Percentiles rank a stretch among this genome's conserved stretches.
These are phyloP conservation scores for Pythium coloratum DNA, from an alignment of 352 stramenopile genomes.

Conservation along the genomic window DNA sequence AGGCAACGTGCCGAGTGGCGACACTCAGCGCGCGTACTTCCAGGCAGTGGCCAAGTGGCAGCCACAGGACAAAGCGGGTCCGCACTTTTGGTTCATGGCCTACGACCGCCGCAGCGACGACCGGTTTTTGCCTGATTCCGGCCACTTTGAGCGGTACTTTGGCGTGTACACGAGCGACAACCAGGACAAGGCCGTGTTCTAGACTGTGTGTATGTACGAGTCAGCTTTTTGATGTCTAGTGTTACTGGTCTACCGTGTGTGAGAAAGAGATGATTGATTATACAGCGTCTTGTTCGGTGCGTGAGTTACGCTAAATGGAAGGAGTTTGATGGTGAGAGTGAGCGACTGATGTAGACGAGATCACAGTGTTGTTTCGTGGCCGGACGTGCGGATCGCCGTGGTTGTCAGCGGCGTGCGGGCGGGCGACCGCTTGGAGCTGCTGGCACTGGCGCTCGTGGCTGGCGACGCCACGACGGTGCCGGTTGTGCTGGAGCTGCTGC, in stretches of 20 bases:
- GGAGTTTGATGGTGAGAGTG: not conserved
- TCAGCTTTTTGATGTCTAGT: not conserved
- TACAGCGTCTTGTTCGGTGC: not conserved
- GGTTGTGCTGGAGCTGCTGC: not conserved
- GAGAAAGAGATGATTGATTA: not conserved
- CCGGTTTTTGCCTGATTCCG: constrained; percentile 25
- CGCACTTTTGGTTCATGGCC: constrained; percentile 58
- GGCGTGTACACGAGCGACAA: constrained; percentile 53
- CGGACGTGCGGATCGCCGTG: constrained; percentile 19
- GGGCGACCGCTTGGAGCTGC: constrained; percentile 18
- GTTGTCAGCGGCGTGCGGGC: constrained; percentile 17
- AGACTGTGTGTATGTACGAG: not conserved
- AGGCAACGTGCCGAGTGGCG: constrained; percentile 13
- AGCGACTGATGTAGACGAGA: not conserved
- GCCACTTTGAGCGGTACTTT: constrained; percentile 54
- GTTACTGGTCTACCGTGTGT: not conserved
- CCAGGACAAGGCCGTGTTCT: constrained; percentile 36
- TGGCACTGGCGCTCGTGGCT: not conserved
- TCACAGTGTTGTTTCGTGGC: constrained; percentile 29
- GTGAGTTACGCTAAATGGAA: not conserved
- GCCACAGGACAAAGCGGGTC: constrained; percentile 10
- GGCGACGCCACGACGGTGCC: constrained; percentile 1
- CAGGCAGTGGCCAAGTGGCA: constrained; percentile 31
- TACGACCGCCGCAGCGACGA: constrained; percentile 60
- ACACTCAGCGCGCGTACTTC: constrained; percentile 29